Base-by-base conservation (phyloP, 2,329 filamentous ascomycete genomes). In the Calonectria henricotiae region DNA sequence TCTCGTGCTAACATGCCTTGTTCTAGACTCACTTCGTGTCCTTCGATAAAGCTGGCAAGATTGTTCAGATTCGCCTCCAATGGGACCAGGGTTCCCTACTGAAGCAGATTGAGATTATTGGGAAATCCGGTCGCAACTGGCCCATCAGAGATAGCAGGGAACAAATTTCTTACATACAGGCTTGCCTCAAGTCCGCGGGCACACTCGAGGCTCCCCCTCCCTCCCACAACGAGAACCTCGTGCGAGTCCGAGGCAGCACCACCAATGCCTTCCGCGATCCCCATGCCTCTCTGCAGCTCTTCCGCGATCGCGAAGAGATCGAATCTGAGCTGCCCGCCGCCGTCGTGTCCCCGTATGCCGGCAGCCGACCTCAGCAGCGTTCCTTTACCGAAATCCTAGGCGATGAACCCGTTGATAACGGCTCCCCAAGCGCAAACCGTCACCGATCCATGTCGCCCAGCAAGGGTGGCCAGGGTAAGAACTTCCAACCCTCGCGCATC, bases 11-110 rank as follows among this genome's bases (percentile, higher is more conserved):
- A 74, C 72, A 51, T n/a, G 20, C 30, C 37, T 12, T 37, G 20
- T 12, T 37, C 20, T 81, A 96, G 94, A 89, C 92, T 77, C 96
- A 99, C 85, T 91, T 98, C 74, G 95, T 99, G 75, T 89, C 90
- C 68, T 98, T 98, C 83, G 89, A 97, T 82, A 80, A 83, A 74
- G 83, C 92, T 55, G 89, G 91, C 81, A 95, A 94, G 85, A 98
- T 99, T 80, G 82, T 89, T 70, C 94, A 96, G 82, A 93, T 98
- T 74, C 93, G 96, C 76, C 90, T 96, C 76, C 94, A 93, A 81
- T 99, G 96, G 96, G 96, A 99, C 81, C 96, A 99, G 83, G 95
- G 92, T 71, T 93, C 94, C 65, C 89, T 99, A 46, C 89, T 99
- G 75, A 98, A 96, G 85, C 93, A 97, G 82, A 89, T 98, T 73